A percentile compares a stretch with the other conserved stretches of the same genome.
Evolutionary conservation across 2,329 filamentous ascomycete species (phyloP).

Genomic region (Apiospora koreana): DNA sequence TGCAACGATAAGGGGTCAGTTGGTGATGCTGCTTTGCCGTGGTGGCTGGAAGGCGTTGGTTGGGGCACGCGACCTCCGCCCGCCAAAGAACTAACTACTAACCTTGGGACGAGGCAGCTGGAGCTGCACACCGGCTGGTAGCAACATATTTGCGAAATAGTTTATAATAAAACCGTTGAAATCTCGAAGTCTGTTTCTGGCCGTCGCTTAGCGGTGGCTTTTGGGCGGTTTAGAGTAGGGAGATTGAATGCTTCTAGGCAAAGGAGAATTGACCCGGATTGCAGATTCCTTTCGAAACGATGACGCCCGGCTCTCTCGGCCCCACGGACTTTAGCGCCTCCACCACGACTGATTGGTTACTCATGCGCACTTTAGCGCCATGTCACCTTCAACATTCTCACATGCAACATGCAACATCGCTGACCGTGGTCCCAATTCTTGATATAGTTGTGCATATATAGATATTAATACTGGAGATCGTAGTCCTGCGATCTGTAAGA

Average conservation of each 20-base stretch:
- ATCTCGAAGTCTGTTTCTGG: background rate
- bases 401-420: background rate
- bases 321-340: background rate
- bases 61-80: background rate
- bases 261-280: background rate
- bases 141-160: background rate
- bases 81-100: background rate
- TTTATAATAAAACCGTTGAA: background rate
- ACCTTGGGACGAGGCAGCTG: constrained; percentile 17
- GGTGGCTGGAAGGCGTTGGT: constrained; percentile 12
- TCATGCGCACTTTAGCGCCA: background rate
- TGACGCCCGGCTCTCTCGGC: constrained; percentile 2
- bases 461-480: no score
- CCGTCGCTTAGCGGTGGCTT: background rate
- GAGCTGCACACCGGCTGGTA: constrained; percentile 12
- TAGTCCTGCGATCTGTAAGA: no score
- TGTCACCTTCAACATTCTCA: background rate
- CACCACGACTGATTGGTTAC: background rate
- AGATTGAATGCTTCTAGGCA: background rate
- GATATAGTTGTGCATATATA: background rate
- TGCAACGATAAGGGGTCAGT: constrained; percentile 36
- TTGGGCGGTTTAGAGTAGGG: background rate
- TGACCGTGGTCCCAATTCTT: background rate
- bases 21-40: background rate
- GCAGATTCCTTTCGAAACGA: background rate